phyloP scores from a whole-genome alignment of 345 rosid species.

The Arabidopsis arenosa region DNA sequence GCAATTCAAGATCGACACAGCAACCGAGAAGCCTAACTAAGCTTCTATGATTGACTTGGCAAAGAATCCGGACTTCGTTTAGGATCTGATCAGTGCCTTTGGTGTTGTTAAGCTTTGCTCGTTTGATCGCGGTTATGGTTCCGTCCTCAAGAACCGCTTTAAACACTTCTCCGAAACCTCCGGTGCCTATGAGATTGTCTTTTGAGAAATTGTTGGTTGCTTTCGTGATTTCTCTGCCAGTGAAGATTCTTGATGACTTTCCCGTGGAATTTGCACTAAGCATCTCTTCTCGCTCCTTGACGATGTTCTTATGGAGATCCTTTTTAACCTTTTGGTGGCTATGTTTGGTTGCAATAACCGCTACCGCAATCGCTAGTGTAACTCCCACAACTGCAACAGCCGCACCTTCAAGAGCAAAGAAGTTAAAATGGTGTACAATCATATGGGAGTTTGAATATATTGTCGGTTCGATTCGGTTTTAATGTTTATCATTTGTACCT shows the following conservation, averaged over 20 bases:
- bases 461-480: not conserved
- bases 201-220: slow-evolving; percentile 67
- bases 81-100: slow-evolving; percentile 59
- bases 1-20: slow-evolving; percentile 56
- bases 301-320: slow-evolving; percentile 47
- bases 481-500: slow-evolving; percentile 43
- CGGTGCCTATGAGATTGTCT: slow-evolving; percentile 57
- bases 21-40: slow-evolving; percentile 56
- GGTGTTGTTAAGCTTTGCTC: slow-evolving; percentile 61
- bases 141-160: slow-evolving; percentile 63
- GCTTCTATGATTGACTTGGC: slow-evolving; percentile 68
- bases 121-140: slow-evolving; percentile 57
- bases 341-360: slow-evolving; percentile 42
- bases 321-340: slow-evolving; percentile 38
- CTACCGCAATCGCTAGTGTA: slow-evolving; percentile 35
- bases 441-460: too few relatives aligned
- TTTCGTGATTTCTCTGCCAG: slow-evolving; percentile 53
- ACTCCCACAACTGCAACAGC: slow-evolving; percentile 48
- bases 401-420: slow-evolving; percentile 42
- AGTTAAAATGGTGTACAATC: not conserved
- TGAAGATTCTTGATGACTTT: slow-evolving; percentile 58
- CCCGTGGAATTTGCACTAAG: slow-evolving; percentile 54
- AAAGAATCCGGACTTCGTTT: slow-evolving; percentile 66
- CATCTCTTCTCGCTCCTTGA: slow-evolving; percentile 62
- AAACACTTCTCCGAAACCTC: slow-evolving; percentile 73